phyloP scores from a whole-genome alignment of 2,329 filamentous ascomycete genomes.

The Eutypella sp. region DNA sequence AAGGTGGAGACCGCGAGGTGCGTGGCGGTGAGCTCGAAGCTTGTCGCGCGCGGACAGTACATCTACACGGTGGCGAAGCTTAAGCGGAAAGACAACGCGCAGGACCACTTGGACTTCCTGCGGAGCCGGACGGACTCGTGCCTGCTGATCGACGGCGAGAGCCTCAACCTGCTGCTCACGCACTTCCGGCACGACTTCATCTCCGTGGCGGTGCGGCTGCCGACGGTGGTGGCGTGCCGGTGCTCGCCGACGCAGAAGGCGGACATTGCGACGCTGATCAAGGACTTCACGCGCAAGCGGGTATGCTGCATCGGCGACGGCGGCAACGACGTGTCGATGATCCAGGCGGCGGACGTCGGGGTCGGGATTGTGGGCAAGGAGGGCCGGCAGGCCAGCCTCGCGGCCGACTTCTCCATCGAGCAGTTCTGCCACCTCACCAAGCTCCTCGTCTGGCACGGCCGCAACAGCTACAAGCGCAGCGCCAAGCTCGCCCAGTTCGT shows the following conservation, averaged over 20 bases:
- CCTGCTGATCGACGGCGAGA: constrained; percentile 92
- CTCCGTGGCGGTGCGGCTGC: constrained; percentile 77
- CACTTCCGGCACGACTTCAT: constrained; percentile 85
- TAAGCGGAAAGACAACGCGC: constrained; percentile 75
- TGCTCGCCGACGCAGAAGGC: constrained; percentile 97
- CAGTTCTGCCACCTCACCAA: constrained; percentile 95
- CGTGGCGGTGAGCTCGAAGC: constrained; percentile 89
- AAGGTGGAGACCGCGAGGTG: constrained; percentile 97
- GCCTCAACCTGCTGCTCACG: constrained; percentile 73
- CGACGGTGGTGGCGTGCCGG: constrained; percentile 90
- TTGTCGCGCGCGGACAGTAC: constrained; percentile 89
- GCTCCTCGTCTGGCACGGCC: constrained; percentile 95
- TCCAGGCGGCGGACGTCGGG: constrained; percentile 95
- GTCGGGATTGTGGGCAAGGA: constrained; percentile 98
- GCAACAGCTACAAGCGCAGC: constrained; percentile 93
- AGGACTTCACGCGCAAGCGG: constrained; percentile 85
- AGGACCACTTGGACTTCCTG: constrained; percentile 84
- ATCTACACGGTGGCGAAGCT: constrained; percentile 90
- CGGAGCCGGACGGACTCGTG: constrained; percentile 82
- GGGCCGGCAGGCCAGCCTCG: constrained; percentile 87
- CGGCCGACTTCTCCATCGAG: constrained; percentile 93
- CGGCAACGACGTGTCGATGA: constrained; percentile 98
- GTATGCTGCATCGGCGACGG: constrained; percentile 97
- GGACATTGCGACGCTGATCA: constrained; percentile 86
- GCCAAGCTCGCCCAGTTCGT: constrained; percentile 97